Percentiles rank a stretch among this genome's conserved stretches.
phyloP scores from a whole-genome alignment of 331 rosid species.

The Phaseolus coccineus region DNA sequence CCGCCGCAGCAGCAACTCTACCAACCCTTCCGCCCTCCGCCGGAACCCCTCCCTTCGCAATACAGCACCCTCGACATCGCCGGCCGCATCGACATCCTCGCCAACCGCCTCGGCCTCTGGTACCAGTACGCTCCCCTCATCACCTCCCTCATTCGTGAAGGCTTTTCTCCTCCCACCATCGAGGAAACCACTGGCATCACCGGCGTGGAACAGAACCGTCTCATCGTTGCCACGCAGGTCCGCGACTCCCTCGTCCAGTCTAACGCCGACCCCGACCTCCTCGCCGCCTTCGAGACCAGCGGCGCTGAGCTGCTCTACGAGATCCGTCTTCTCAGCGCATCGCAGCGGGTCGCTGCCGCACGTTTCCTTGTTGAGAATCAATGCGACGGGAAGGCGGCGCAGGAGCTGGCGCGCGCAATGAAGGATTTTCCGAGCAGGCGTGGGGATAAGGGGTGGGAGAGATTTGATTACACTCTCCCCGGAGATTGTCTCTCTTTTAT shows the following conservation, averaged over 20 bases:
- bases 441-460: constrained; percentile 74
- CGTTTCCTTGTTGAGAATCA: constrained; percentile 52
- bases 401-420: constrained; percentile 80
- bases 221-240: constrained; percentile 78
- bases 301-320: constrained; percentile 81
- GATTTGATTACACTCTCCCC: constrained; percentile 62
- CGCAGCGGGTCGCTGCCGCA: constrained; percentile 75
- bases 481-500: constrained; percentile 81
- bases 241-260: constrained; percentile 72
- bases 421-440: constrained; percentile 78
- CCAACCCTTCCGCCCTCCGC: constrained; percentile 90
- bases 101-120: constrained; percentile 86
- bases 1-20: constrained; percentile 56
- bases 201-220: constrained; percentile 78
- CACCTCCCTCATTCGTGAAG: constrained; percentile 66
- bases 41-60: constrained; percentile 65
- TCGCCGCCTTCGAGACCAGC: constrained; percentile 61
- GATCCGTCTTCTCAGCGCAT: constrained; percentile 66
- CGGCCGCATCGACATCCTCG: constrained; percentile 59
- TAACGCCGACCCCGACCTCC: constrained; percentile 54
- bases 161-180: constrained; percentile 70
- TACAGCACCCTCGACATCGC: constrained; percentile 64
- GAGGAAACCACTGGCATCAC: constrained; percentile 82
- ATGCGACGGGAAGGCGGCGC: constrained; percentile 59
- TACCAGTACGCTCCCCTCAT: constrained; percentile 78